phyloP scores from a whole-genome alignment of 1,284 basidiomycete genomes.

The Naganishia cerealis region DNA sequence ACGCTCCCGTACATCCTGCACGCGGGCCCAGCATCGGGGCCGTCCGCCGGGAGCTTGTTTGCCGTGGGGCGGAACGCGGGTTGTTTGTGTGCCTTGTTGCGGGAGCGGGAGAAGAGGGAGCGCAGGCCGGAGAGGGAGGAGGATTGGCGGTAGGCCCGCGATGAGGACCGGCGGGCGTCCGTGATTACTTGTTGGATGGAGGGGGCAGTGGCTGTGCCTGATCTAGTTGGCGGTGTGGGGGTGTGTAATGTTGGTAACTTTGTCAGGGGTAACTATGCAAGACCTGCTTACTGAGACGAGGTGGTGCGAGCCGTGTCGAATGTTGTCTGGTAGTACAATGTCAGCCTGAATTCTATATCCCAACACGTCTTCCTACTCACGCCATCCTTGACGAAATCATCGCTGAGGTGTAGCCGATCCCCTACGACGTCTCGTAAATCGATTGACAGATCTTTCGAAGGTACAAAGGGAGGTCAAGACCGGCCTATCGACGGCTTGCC shows the following conservation, averaged over 20 bases:
- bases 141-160: constrained; percentile 42
- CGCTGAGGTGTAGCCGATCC: constrained; percentile 81
- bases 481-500: neutral
- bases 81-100: constrained; percentile 37
- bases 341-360: neutral
- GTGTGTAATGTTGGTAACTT: constrained; percentile 22
- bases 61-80: constrained; percentile 70
- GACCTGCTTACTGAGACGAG: neutral
- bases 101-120: constrained; percentile 41
- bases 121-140: constrained; percentile 45
- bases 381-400: constrained; percentile 81
- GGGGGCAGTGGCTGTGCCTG: constrained; percentile 1
- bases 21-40: constrained; percentile 58
- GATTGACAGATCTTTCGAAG: constrained; percentile 68
- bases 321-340: constrained; percentile 59
- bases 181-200: constrained; percentile 21
- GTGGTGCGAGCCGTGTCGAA: constrained; percentile 61
- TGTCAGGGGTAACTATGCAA: constrained; percentile 10
- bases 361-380: constrained; percentile 54
- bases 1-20: constrained; percentile 85
- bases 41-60: constrained; percentile 61
- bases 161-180: constrained; percentile 31
- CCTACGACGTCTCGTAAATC: constrained; percentile 90
- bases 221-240: neutral
- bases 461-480: constrained; percentile 1